Base-by-base conservation (phyloP, 306 rosid species). In the Cicer chorassanicum region DNA sequence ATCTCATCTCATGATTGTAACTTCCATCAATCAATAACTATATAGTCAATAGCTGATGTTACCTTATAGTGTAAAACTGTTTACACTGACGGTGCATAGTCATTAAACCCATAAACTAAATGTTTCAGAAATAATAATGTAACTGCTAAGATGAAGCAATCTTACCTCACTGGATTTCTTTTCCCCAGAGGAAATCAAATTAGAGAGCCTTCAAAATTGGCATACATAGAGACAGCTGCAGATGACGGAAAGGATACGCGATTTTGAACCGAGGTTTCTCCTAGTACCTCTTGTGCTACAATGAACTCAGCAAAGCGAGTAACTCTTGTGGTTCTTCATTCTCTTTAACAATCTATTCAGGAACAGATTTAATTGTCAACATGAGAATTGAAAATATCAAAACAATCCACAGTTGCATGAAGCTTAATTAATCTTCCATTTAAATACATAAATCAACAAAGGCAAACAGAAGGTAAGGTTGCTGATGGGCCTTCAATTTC, bases 281-380 rank as follows among this genome's bases (percentile, higher is more conserved):
- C 50, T 8, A 63, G 59, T 74, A 21, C 13, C n/a, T 41, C 18
- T 59, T 41, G 61, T 15, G 55, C 96, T 84, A 81, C 89, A 90
- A 87, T 68, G 67, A 84, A 69, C 82, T 85, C 84, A 93, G 73
- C 59, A 88, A 80, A 61, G 87, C 84, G 19, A 79, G 89, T 82
- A 93, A 86, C 68, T 89, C 97, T n/a, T 11, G 71, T 0, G 98
- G 86, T 75, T 93, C 98, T 87, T 90, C 95, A 60, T 86, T 87
- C 85, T 93, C 93, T 82, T 83, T 87, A 65, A 90, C 88, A 74
- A 86, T 74, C 98, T 93, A 83, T 78, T 79, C 74, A 24, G 73
- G 13, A 86, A 45, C 63, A 62, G 45, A 85, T 29, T 18, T 40
- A 80, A 10, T 6, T 3, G 63, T 74, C 79, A 74, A 53, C 65